Evolutionary conservation across 2,329 filamentous ascomycete genomes (phyloP).

Genomic region (Microascus cirrosus): DNA sequence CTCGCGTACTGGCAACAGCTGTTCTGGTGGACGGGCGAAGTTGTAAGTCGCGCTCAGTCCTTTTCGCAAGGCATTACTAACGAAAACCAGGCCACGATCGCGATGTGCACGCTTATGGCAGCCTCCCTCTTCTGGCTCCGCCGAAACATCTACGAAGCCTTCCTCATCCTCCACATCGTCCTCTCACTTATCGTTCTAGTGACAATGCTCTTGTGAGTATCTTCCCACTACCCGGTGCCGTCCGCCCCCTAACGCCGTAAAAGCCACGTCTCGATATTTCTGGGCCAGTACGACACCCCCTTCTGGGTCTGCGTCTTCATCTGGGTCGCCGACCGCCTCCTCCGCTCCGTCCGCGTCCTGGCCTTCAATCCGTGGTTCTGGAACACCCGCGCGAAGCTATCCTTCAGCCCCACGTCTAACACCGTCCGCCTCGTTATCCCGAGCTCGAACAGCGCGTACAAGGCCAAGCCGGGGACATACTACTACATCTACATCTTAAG

Average conservation of each 20-base stretch:
- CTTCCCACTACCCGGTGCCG: no score
- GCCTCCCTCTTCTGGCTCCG: slow-evolving; percentile 41
- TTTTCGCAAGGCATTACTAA: not conserved
- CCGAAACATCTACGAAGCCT: slow-evolving; percentile 38
- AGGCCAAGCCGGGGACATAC: slow-evolving; percentile 26
- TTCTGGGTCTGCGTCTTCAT: slow-evolving; percentile 37
- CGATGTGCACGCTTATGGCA: slow-evolving; percentile 31
- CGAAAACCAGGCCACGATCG: slow-evolving; percentile 23
- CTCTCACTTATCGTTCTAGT: slow-evolving; percentile 37
- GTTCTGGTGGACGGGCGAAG: slow-evolving; percentile 38
- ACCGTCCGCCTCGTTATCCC: slow-evolving; percentile 29
- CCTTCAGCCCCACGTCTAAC: slow-evolving; percentile 24
- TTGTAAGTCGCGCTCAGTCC: slow-evolving; percentile 20
- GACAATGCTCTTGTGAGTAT: slow-evolving; percentile 40
- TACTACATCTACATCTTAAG: slow-evolving; percentile 33
- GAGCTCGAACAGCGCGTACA: slow-evolving; percentile 19
- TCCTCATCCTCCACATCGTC: slow-evolving; percentile 37
- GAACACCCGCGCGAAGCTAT: slow-evolving; percentile 19
- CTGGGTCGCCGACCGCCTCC: slow-evolving; percentile 36
- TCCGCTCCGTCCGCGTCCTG: slow-evolving; percentile 29
- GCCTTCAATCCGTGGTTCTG: slow-evolving; percentile 26
- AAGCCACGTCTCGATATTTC: slow-evolving; percentile 41
- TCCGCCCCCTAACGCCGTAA: not conserved
- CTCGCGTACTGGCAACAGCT: slow-evolving; percentile 24
- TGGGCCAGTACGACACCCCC: slow-evolving; percentile 32